Conservation (phyloP, 2,329 filamentous ascomycete genomes). For the Pseudocercospora crystallina region DNA sequence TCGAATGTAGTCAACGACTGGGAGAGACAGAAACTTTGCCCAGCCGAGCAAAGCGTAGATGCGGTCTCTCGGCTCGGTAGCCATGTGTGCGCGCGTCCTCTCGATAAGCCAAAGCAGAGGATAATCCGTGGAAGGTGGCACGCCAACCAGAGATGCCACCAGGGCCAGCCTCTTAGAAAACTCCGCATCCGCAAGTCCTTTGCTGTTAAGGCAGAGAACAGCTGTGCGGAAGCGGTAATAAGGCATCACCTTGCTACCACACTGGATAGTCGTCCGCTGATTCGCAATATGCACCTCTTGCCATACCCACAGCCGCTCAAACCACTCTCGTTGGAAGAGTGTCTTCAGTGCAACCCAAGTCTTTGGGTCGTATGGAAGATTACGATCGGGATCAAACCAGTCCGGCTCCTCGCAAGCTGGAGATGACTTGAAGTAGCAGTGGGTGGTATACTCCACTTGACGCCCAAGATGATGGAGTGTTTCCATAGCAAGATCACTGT, state of each 20-base stretch:
- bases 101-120: too few species aligned
- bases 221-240: too few species aligned
- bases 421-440: neutral
- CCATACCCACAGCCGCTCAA: slow-evolving; percentile 9
- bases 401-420: neutral
- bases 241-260: too few species aligned
- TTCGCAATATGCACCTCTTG: slow-evolving; percentile 4
- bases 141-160: too few species aligned
- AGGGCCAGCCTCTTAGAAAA: too few species aligned
- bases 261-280: too few species aligned
- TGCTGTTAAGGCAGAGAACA: too few species aligned
- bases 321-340: slow-evolving; percentile 3
- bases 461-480: neutral
- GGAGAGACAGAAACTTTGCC: too few species aligned
- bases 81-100: neutral
- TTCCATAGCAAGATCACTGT: too few species aligned
- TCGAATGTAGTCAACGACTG: too few species aligned
- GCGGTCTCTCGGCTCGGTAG: neutral
- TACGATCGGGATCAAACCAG: neutral
- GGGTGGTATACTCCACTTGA: neutral
- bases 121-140: too few species aligned
- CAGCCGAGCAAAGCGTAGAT: slow-evolving; percentile 1
- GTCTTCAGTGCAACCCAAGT: neutral
- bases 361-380: neutral
- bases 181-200: too few species aligned